Conservation (phyloP, 208 protist genomes). For the Phytomonas francai region DNA sequence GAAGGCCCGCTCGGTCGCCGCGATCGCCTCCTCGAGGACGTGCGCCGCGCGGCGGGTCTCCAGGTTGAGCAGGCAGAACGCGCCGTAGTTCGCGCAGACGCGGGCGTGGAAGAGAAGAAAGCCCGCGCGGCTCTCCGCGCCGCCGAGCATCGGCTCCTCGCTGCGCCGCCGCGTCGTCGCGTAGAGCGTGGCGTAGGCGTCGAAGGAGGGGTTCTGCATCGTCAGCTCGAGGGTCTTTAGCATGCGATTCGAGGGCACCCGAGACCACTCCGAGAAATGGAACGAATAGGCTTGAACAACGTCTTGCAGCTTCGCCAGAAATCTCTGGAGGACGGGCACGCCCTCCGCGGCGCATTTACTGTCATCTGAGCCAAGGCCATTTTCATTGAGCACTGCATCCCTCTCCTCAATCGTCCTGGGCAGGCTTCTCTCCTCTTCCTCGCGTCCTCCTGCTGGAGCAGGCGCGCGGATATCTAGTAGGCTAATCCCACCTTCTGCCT, state of each 20-base stretch:
- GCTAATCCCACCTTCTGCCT: no score
- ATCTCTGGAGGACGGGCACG: no score
- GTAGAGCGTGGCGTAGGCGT: constrained; percentile 28
- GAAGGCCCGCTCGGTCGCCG: constrained; percentile 16
- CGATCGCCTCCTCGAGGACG: constrained; percentile 37
- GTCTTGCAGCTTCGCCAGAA: no score
- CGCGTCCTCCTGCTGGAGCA: no score
- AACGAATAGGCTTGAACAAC: no score
- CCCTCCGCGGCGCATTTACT: no score
- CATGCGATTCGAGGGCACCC: constrained; percentile 21
- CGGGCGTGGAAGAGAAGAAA: constrained; percentile 53
- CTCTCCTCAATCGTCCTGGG: no score
- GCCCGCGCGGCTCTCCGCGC: constrained; percentile 12
- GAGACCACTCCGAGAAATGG: constrained; percentile 19
- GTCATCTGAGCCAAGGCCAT: no score
- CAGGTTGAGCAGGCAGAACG: constrained; percentile 60
- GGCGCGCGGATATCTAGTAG: no score
- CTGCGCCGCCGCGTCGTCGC: constrained; percentile 27
- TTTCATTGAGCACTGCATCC: no score
- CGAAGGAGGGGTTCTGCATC: constrained; percentile 26
- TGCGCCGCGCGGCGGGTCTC: constrained; percentile 30
- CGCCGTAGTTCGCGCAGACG: constrained; percentile 54
- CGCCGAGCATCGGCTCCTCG: constrained; percentile 18
- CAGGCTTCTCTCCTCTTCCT: no score
- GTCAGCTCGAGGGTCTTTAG: constrained; percentile 25